Evolutionary conservation across 139 green algal species (phyloP), one percentile per base, ranked within the genome.

Genomic region (Tetradesmus lagerheimii): DNA sequence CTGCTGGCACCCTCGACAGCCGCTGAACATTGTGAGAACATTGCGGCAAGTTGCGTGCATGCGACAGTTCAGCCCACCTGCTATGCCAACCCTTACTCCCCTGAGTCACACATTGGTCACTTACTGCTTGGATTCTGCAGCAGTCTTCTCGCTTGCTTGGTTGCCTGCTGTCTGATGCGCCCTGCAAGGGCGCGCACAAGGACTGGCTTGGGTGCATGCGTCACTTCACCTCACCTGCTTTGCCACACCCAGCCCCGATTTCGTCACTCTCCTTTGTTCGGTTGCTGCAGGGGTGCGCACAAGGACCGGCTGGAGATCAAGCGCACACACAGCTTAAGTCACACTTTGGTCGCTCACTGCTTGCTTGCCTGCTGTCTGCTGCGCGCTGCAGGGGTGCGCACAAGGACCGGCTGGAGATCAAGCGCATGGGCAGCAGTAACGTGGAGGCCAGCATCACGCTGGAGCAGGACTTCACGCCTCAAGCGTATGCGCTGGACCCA

Each of bases 371-470:
- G n/a, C 47, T 62, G 47, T 14, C 27, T 34, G 4, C 4, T 53
- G 34, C 18, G 37, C 15, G 29, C 31, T 80, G 53, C 86, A 85
- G 77, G 57, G 88, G 88, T 9, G 31, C 67, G 12, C 88, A 91
- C 80, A 88, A 84, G 35, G 88, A 91, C 62, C 38, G 64, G 27
- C 29, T 91, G n/a, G 78, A 91, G 64, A 37, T 91, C 12, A 85
- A 62, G 47, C 80, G 67, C 31, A 16, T 41, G 37, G 80, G 88
- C 66, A 84, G 31, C 80, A 50, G 41, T n/a, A 79, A 71, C 25
- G 74, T 50, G 23, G n/a, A 45, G 0, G 74, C 57, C 23, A 47
- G 29, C 38, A 88, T 88, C 11, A 81, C 62, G 45, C 25, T 88
- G 37, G 64, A 80, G 83, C 83, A 88, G 83, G 83, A 88, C 27